Percentiles rank a stretch among this genome's conserved stretches.
These are phyloP conservation scores for Coriaria nepalensis DNA, from an alignment of 306 rosid species.

Conservation along the genomic window DNA sequence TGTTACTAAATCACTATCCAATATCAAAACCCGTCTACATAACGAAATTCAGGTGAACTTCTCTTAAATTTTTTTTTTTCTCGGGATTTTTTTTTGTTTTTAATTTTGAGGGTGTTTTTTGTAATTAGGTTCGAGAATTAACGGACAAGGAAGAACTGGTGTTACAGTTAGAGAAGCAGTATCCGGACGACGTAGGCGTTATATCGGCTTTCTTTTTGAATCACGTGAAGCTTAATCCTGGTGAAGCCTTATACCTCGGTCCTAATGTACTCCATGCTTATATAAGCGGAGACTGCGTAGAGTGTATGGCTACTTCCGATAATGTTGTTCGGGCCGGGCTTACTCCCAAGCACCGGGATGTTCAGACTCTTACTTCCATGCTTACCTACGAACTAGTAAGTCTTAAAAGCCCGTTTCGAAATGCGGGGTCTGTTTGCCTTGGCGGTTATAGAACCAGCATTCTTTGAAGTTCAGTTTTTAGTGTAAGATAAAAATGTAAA, in stretches of 20 bases:
- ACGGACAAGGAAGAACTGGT: constrained; percentile 28
- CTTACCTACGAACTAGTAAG: constrained; percentile 29
- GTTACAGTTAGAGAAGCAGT: constrained; percentile 25
- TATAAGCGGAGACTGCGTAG: constrained; percentile 29
- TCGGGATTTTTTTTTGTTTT: background rate
- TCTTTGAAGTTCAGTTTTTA: no score
- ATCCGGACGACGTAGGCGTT: constrained; percentile 29
- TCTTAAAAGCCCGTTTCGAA: background rate
- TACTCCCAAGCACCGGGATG: constrained; percentile 24
- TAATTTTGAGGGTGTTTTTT: background rate
- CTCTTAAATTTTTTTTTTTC: background rate
- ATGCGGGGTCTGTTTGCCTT: background rate
- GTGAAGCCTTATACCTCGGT: constrained; percentile 28
- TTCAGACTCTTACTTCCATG: constrained; percentile 29
- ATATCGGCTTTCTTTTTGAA: constrained; percentile 27
- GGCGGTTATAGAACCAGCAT: no score
- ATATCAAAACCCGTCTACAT: constrained; percentile 25
- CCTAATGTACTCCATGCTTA: constrained; percentile 37
- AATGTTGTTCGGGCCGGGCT: constrained; percentile 37
- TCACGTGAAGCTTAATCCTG: constrained; percentile 25
- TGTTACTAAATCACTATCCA: constrained; percentile 13
- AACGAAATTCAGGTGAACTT: constrained; percentile 10
- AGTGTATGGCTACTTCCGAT: constrained; percentile 38
- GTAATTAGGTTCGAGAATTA: constrained; percentile 20
- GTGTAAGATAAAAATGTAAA: background rate